Evolutionary conservation across 345 rosid genomes (phyloP), one percentile per base, ranked within the genome.

Genomic region (Corchorus olitorius): DNA sequence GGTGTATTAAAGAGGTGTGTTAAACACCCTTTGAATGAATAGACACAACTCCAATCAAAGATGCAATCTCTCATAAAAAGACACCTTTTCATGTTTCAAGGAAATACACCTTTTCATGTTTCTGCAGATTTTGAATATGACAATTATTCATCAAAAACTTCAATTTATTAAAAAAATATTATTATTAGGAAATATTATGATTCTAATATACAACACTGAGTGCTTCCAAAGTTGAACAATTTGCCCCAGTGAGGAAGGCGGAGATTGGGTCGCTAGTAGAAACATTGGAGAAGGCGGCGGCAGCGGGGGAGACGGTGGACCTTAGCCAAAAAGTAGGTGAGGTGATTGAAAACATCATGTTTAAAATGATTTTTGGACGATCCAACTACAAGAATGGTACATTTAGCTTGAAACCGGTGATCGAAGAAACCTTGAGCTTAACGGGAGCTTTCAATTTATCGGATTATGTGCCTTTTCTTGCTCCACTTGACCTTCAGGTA

Each of bases 401-500:
- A 8, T 56, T 67, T 22, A 67, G 73, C 33, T n/a, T 81, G 56
- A 66, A 48, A 35, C 48, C 41, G 0, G 54, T 81, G 2, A 59
- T 81, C 17, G 63, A 77, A 11, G 72, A 81, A 45, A 8, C 35
- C 4, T 2, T 73, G 72, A 13, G 37, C 22, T 48, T 77, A n/a
- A 1, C 45, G 14, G 78, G 83, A 48, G 58, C 77, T 73, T 65
- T 81, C 66, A 81, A 81, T 48, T 4, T 77, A 3, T 56, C 83
- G 0, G 83, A 81, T 61, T 81, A 50, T 11, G 59, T 77, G 8
- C 75, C 78, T 19, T 62, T 10, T 43, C 12, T 73, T 7, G 78
- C 58, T 15, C 59, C 78, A 1, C 53, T 81, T 73, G 80, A 81
- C 17, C 58, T 77, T 73, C 83, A 77, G 83, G 80, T 81, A 72